Base-by-base conservation (phyloP, 1,139 yeast species). In the Torulaspora globosa region DNA sequence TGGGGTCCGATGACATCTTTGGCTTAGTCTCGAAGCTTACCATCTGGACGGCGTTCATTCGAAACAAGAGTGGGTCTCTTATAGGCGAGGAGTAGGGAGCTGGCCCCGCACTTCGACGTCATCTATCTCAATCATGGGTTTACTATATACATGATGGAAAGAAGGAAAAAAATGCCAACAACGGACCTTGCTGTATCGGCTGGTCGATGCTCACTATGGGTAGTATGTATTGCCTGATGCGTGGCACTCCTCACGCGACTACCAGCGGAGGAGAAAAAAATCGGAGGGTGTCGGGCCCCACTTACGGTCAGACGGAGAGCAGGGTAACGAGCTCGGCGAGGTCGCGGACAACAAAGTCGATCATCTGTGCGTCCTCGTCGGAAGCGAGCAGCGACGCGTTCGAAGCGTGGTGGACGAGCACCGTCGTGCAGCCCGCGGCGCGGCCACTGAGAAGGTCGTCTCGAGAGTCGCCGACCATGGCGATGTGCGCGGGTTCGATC, bases 381-480 rank as follows among this genome's bases (percentile, higher is more conserved):
- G 64, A 56, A 4, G 62, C 69, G 15, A 66, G 60, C 16, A 70
- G 59, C 29, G 72, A 70, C 2, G 55, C 64, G 49, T 80, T 80
- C 26, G 71, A 75, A 26, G 70, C 70, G 48, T 78, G 76, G 42
- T 69, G 70, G 29, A 81, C 62, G 38, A 81, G 63, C 3, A 80
- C 68, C 0, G 84, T 74, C 2, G 73, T 69, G 38, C 78, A 74
- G 0, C 86, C 86, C 1, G 86, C 86, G 7, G 67, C 56, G 31
- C 69, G 61, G 2, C 84, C 87, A 14, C 84, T 77, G 38, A 58
- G 65, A 79, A 81, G 77, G 58, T 81, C 87, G 60, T 81, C 87
- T 31, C 70, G 64, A 0, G 85, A 80, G 57, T 81, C 87, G 15
- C 87, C 87, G 7, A 81, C 82, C 87, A 81, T 81, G n/a, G 80